Conservation (phyloP, 805 yeast genomes). For the Nakazawaea anatomiae region DNA sequence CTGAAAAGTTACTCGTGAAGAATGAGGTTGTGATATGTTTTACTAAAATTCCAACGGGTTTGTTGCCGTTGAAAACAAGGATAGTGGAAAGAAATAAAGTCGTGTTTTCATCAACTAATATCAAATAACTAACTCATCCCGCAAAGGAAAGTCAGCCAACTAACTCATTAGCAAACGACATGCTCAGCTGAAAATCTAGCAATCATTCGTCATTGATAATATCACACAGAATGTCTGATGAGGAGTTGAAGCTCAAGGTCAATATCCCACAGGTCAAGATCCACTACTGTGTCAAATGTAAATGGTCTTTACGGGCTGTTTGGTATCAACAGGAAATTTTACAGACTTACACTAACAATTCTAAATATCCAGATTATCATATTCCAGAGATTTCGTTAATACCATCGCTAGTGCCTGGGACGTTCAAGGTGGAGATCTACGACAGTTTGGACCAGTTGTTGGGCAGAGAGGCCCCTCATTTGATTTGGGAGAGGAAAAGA, state of each 20-base stretch:
- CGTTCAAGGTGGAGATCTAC: constrained; percentile 53
- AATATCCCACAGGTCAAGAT: constrained; percentile 28
- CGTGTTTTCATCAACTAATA: too few species aligned
- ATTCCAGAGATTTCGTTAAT: constrained; percentile 47
- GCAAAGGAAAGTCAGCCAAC: too few species aligned
- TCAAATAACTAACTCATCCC: too few species aligned
- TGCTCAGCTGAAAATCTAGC: too few species aligned
- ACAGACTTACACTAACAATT: constrained; percentile 55
- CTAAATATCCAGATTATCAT: constrained; percentile 31
- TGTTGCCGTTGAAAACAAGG: too few species aligned
- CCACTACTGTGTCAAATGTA: constrained; percentile 75
- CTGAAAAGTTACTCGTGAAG: too few species aligned
- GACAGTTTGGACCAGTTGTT: constrained; percentile 8
- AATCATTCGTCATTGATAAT: too few species aligned
- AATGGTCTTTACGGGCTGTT: constrained; percentile 83
- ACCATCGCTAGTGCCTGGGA: constrained; percentile 44
- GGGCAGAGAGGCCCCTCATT: constrained; percentile 24
- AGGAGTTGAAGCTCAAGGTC: not conserved
- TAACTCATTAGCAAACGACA: too few species aligned
- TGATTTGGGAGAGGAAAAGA: constrained; percentile 55
- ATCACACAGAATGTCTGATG: not conserved
- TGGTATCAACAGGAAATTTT: constrained; percentile 85
- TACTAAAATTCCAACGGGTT: too few species aligned
- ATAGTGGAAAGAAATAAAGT: too few species aligned
- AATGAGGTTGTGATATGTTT: too few species aligned